A percentile compares a stretch with the other conserved stretches of the same genome.
These are phyloP conservation scores for Teratosphaeria nubilosa DNA, from an alignment of 2,329 filamentous ascomycete species.

Conservation along the genomic window DNA sequence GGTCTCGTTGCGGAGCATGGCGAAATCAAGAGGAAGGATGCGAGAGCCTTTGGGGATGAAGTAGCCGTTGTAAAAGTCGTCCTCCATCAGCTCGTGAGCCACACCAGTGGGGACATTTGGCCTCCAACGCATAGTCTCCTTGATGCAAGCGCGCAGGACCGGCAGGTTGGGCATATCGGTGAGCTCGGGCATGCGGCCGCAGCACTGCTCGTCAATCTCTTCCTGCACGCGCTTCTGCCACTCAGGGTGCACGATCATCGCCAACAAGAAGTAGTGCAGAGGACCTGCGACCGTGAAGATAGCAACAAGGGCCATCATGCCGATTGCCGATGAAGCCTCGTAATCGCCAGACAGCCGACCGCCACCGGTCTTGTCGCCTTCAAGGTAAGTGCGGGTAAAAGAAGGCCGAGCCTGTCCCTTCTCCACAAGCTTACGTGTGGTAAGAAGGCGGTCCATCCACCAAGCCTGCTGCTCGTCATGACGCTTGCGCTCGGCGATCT, in stretches of 20 bases:
- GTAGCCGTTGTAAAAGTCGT: slow-evolving; percentile 22
- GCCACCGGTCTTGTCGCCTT: slow-evolving; percentile 24
- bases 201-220: slow-evolving; percentile 48
- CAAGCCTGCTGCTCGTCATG: slow-evolving; percentile 23
- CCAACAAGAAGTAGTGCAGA: slow-evolving; percentile 8
- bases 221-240: slow-evolving; percentile 33
- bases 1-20: slow-evolving; percentile 21
- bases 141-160: slow-evolving; percentile 45
- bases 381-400: slow-evolving; percentile 25
- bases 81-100: slow-evolving; percentile 16
- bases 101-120: slow-evolving; percentile 40
- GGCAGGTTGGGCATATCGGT: slow-evolving; percentile 43
- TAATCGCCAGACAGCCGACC: slow-evolving; percentile 23
- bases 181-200: slow-evolving; percentile 43
- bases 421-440: slow-evolving; percentile 30
- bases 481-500: slow-evolving; percentile 19
- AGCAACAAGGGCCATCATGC: slow-evolving; percentile 9
- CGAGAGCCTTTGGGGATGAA: slow-evolving; percentile 21
- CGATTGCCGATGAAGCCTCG: slow-evolving; percentile 21
- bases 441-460: slow-evolving; percentile 15
- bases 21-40: slow-evolving; percentile 9
- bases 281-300: slow-evolving; percentile 9
- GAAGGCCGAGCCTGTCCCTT: slow-evolving; percentile 19
- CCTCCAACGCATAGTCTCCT: slow-evolving; percentile 50
- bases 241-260: slow-evolving; percentile 8